phyloP scores from a whole-genome alignment of 768 basidiomycete genomes.

The Suillus luteus region DNA sequence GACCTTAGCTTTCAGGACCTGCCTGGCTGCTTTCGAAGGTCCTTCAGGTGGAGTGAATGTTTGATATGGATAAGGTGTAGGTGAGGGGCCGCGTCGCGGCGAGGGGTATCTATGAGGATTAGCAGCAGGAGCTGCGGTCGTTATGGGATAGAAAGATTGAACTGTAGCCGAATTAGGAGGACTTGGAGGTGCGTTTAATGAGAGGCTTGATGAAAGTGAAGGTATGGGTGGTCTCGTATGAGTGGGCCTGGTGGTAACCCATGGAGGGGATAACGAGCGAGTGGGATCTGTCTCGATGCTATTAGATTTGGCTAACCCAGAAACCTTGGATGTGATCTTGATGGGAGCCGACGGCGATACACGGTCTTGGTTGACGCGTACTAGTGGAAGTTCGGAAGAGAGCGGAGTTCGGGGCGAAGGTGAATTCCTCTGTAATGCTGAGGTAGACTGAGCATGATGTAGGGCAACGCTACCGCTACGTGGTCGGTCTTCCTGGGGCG shows the following conservation, averaged over 20 bases:
- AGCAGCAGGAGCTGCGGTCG: conserved; percentile 53
- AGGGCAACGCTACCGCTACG: conserved; percentile 31
- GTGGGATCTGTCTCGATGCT: conserved; percentile 29
- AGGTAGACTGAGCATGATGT: conserved; percentile 30
- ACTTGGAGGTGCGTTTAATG: conserved; percentile 29
- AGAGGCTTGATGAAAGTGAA: conserved; percentile 32
- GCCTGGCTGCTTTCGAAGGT: conserved; percentile 19
- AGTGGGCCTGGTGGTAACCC: conserved; percentile 33
- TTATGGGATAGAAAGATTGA: conserved; percentile 53
- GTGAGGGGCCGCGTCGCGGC: conserved; percentile 37
- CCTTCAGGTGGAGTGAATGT: conserved; percentile 31
- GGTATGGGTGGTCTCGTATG: conserved; percentile 30
- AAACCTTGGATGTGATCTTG: conserved; percentile 65
- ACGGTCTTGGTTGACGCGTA: conserved; percentile 15
- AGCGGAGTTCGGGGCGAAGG: conserved; percentile 15
- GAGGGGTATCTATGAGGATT: conserved; percentile 58
- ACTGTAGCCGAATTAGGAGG: conserved; percentile 23
- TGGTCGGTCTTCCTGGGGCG: conserved; percentile 35
- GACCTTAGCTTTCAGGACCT: conserved; percentile 36
- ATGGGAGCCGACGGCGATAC: conserved; percentile 25
- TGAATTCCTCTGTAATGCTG: conserved; percentile 19
- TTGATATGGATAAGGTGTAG: conserved; percentile 36
- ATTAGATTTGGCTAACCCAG: conserved; percentile 43
- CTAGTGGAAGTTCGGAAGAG: conserved; percentile 19
- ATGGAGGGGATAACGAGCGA: conserved; percentile 37